Base-by-base conservation (phyloP, 345 rosid species). In the Boechera stricta region DNA sequence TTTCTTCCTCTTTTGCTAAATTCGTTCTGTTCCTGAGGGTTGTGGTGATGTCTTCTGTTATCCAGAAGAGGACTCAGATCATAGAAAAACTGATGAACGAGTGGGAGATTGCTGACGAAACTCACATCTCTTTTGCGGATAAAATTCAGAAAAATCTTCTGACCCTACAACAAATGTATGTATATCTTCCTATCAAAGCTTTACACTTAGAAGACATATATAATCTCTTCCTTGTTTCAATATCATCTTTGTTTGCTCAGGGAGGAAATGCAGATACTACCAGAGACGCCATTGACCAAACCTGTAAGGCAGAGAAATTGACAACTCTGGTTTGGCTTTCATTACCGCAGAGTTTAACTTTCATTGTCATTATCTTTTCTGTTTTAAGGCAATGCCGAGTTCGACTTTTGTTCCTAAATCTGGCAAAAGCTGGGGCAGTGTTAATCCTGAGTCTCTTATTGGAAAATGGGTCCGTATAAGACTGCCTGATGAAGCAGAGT, bases 61-160 rank as follows among this genome's bases (percentile, higher is more conserved):
- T 26, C 4, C 75, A 76, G 75, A 69, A 69, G 38, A 52, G 31
- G 39, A 52, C 2, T 61, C 9, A 15, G 55, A 24, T 69, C 64
- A 41, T 69, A 42, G 56, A 42, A 6, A 76, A 13, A 15, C 47
- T 76, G 49, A 61, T 42, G 71, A 42, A 53, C 0, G 75, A 76
- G 57, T 69, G 36, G 58, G 29, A 7, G 11, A 76, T 76, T 33
- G 0, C 64, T 44, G 21, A 42, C 0, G 59, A 62, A 26, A 69
- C 49, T 24, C 51, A 21, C 49, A 4, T 5, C 31, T 32, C 48
- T 44, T 52, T 42, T 24, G 58, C 1, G 4, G 12, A 59, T 36
- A 8, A 58, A 36, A 67, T 67, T 38, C 44, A 32, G 31, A 11
- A 76, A 12, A 26, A 58, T 31, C 54, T 76, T 39, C 7, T 16